These are phyloP conservation scores for Fragaria ananassa DNA, from an alignment of 306 rosid genomes.

Conservation along the genomic window DNA sequence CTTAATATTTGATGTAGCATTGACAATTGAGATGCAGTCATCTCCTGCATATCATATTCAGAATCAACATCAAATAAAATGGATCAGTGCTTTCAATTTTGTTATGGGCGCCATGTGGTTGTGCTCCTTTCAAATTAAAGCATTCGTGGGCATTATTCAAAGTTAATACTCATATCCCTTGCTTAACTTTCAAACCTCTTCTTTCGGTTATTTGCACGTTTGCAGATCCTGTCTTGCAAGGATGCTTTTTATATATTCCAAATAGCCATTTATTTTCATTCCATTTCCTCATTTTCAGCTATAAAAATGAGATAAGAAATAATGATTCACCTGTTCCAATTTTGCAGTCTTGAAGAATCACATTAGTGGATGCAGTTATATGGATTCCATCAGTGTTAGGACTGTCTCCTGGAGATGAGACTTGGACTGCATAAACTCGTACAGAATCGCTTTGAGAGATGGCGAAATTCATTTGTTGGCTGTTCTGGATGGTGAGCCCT, in stretches of 20 bases:
- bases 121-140: not conserved
- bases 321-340: constrained; percentile 79
- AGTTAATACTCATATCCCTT: not conserved
- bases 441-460: constrained; percentile 67
- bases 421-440: constrained; percentile 55
- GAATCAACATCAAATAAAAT: constrained; percentile 13
- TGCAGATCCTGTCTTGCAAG: not conserved
- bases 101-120: not conserved
- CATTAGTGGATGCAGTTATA: constrained; percentile 81
- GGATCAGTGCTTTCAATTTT: constrained; percentile 5
- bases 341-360: constrained; percentile 68
- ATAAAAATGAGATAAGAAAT: not conserved
- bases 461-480: constrained; percentile 88
- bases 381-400: constrained; percentile 98
- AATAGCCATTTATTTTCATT: not conserved
- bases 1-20: constrained; percentile 84
- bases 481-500: constrained; percentile 79
- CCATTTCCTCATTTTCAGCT: not conserved
- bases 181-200: not conserved
- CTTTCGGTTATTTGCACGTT: not conserved
- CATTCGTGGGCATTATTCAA: not conserved
- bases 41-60: constrained; percentile 60
- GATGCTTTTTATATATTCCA: not conserved
- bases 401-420: constrained; percentile 83
- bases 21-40: constrained; percentile 94